Conservation (phyloP, 169 alveolate species). For the Plasmodium coatneyi region DNA sequence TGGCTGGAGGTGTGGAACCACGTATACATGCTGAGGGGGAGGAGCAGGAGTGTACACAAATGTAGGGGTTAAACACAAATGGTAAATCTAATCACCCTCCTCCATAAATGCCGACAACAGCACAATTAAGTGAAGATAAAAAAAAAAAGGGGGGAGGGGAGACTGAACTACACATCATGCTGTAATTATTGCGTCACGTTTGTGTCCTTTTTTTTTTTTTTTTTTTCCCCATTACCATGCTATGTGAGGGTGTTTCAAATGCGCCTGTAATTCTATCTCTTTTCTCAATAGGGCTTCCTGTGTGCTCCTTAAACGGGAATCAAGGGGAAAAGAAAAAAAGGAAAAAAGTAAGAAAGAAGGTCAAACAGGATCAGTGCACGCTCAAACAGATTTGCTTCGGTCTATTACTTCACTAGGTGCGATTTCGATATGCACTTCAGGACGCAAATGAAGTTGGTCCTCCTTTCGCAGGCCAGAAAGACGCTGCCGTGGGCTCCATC, state of each 20-base stretch:
- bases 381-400: not conserved
- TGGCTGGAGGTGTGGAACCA: slow-evolving; percentile 88
- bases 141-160: not conserved
- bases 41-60: not conserved
- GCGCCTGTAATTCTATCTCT: slow-evolving; percentile 92
- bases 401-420: slow-evolving; percentile 77
- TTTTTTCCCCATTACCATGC: slow-evolving; percentile 75
- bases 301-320: slow-evolving; percentile 75
- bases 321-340: not conserved
- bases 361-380: not conserved
- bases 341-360: not conserved
- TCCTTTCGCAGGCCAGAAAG: slow-evolving; percentile 89
- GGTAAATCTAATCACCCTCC: too few species aligned
- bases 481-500: slow-evolving; percentile 94
- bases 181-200: not conserved
- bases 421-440: slow-evolving; percentile 87
- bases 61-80: not conserved
- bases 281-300: slow-evolving; percentile 88
- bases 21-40: slow-evolving; percentile 80
- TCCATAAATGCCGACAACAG: not conserved
- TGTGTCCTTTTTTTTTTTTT: not conserved
- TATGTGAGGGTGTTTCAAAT: slow-evolving; percentile 89
- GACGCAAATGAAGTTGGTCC: slow-evolving; percentile 91
- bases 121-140: not conserved
- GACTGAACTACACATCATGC: not conserved